Percentiles rank a stretch among this genome's conserved stretches.
Evolutionary conservation across 1,284 basidiomycete species (phyloP).

Genomic region (Malassezia sp.): DNA sequence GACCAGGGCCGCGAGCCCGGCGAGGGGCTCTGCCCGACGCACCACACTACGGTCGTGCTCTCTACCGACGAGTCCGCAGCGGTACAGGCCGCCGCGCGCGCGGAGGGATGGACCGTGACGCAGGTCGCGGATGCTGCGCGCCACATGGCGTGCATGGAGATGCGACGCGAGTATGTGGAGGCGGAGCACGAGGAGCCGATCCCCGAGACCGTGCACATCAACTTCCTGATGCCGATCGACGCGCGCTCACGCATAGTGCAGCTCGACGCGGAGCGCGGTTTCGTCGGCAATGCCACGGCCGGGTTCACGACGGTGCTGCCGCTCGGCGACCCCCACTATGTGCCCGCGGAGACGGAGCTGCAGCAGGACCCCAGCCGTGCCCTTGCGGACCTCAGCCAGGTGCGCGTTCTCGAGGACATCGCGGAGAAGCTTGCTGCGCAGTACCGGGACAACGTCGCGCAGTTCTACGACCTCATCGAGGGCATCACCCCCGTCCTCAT

Average conservation of each 20-base stretch:
- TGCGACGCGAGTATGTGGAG: constrained; percentile 13
- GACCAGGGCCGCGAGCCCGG: constrained; percentile 2
- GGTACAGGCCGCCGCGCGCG: background rate
- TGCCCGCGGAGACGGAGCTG: constrained; percentile 3
- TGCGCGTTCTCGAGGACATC: constrained; percentile 3
- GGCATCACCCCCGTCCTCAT: constrained; percentile 2
- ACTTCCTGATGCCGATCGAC: constrained; percentile 14
- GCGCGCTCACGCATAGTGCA: background rate
- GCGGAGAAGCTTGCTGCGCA: constrained; percentile 2
- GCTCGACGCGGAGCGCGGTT: background rate
- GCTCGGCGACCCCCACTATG: constrained; percentile 11
- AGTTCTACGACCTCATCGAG: background rate
- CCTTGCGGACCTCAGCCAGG: constrained; percentile 8
- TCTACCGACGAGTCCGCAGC: constrained; percentile 6
- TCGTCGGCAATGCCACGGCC: constrained; percentile 4
- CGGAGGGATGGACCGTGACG: constrained; percentile 12
- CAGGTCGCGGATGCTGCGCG: constrained; percentile 15
- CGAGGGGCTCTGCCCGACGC: background rate
- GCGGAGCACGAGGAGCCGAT: constrained; percentile 2
- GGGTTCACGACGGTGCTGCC: constrained; percentile 10
- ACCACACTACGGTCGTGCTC: constrained; percentile 1
- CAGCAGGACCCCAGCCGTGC: background rate
- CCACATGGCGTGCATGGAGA: constrained; percentile 15
- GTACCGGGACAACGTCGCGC: background rate
- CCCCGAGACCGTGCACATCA: constrained; percentile 5